A percentile compares a stretch with the other conserved stretches of the same genome.
Conservation (phyloP, 2,329 filamentous ascomycete genomes). For the Exserohilum rostratum region DNA sequence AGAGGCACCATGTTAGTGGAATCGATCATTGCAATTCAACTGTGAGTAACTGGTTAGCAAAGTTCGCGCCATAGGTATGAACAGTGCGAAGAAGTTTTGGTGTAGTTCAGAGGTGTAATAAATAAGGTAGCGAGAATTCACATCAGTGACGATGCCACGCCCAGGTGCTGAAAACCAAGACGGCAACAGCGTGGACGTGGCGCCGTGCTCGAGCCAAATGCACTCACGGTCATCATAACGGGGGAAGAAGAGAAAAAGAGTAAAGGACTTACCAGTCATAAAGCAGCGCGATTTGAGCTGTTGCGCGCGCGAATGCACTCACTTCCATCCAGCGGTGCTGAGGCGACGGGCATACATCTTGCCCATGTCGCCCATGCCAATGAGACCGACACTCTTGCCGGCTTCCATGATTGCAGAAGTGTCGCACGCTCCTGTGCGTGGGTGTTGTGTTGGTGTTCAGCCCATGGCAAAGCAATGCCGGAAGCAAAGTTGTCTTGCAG, state of each 20-base stretch:
- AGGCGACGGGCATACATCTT: conserved; percentile 95
- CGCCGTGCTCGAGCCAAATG: conserved; percentile 99
- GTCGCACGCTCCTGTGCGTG: conserved; percentile 29
- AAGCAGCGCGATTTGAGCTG: conserved; percentile 12
- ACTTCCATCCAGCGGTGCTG: conserved; percentile 96
- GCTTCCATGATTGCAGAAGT: conserved; percentile 60
- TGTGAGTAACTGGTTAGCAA: conserved; percentile 45
- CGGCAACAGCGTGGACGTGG: conserved; percentile 67
- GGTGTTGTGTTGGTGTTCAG: conserved; percentile 35
- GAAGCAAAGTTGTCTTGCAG: conserved; percentile 10
- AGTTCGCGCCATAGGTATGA: conserved; percentile 23
- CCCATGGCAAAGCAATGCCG: conserved; percentile 32
- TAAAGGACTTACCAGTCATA: conserved; percentile 34
- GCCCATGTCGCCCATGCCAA: conserved; percentile 99
- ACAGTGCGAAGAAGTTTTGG: conserved; percentile 23
- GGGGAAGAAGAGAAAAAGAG: conserved; percentile 16
- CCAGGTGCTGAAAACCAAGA: conserved; percentile 70
- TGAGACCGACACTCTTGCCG: conserved; percentile 81
- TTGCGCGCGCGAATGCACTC: conserved; percentile 52
- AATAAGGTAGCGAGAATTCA: conserved; percentile 98
- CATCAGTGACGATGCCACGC: conserved; percentile 87
- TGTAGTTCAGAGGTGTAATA: conserved; percentile 78
- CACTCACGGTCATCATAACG: conserved; percentile 98
- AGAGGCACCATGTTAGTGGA: conserved; percentile 32
- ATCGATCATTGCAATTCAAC: conserved; percentile 14